Percentiles rank a stretch among this genome's conserved stretches.
Evolutionary conservation across 2,329 filamentous ascomycete genomes (phyloP).

Genomic region (Alternaria burnsii): DNA sequence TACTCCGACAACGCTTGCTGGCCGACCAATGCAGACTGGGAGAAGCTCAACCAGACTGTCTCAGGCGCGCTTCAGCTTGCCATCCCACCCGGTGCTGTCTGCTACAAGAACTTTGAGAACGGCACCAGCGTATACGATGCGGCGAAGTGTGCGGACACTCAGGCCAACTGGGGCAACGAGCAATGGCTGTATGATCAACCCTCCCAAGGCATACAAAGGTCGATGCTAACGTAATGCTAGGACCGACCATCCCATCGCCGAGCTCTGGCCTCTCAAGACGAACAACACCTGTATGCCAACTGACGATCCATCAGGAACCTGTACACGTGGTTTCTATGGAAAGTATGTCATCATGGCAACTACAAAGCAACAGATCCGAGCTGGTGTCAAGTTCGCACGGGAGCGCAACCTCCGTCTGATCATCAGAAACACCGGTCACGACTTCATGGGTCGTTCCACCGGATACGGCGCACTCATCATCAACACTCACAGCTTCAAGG

Average conservation of each 20-base stretch:
- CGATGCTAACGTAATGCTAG: slow-evolving; percentile 20
- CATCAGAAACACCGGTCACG: slow-evolving; percentile 49
- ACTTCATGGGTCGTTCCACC: slow-evolving; percentile 49
- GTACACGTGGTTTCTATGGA: slow-evolving; percentile 46
- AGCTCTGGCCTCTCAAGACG: slow-evolving; percentile 45
- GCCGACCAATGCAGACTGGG: slow-evolving; percentile 40
- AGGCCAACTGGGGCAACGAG: slow-evolving; percentile 40
- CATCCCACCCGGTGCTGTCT: slow-evolving; percentile 42
- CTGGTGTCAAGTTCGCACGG: slow-evolving; percentile 46
- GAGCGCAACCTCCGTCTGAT: slow-evolving; percentile 43
- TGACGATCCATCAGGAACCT: slow-evolving; percentile 33
- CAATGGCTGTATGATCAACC: slow-evolving; percentile 41
- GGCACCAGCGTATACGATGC: slow-evolving; percentile 33
- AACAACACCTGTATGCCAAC: slow-evolving; percentile 47
- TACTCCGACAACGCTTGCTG: slow-evolving; percentile 48
- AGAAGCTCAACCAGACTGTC: slow-evolving; percentile 41
- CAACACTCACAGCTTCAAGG: slow-evolving; percentile 50
- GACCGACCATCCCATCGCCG: slow-evolving; percentile 43
- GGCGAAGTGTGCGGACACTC: slow-evolving; percentile 36
- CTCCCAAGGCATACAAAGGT: not conserved
- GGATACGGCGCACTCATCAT: slow-evolving; percentile 46
- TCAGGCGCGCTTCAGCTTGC: slow-evolving; percentile 38
- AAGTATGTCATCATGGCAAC: slow-evolving; percentile 47
- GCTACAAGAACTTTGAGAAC: slow-evolving; percentile 38
- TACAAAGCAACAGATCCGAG: slow-evolving; percentile 43